phyloP scores from a whole-genome alignment of 192 early-diverging fungal genomes.

The Gaertneriomyces sp. region DNA sequence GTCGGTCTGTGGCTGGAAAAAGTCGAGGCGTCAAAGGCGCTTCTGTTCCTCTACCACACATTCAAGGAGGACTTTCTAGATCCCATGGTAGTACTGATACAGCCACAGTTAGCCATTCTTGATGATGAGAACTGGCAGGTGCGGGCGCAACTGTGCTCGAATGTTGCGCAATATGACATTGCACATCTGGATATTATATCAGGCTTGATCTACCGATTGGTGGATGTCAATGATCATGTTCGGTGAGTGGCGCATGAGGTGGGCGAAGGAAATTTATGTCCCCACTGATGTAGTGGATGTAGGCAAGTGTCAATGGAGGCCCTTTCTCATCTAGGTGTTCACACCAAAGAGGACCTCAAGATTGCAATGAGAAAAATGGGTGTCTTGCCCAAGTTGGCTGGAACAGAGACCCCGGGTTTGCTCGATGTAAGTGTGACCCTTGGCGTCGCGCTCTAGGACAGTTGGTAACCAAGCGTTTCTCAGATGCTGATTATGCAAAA shows the following conservation, averaged over 20 bases:
- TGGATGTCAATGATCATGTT: conserved; percentile 33
- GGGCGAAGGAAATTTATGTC: too few relatives aligned
- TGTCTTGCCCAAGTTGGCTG: conserved; percentile 21
- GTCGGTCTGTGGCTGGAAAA: conserved; percentile 37
- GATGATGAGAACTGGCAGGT: conserved; percentile 38
- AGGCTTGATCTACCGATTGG: conserved; percentile 29
- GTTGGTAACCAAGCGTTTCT: too few relatives aligned
- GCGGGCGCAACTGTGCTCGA: conserved; percentile 32
- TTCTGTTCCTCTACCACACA: conserved; percentile 38
- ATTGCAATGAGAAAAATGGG: conserved; percentile 35
- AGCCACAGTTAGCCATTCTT: conserved; percentile 37
- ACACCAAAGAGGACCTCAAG: conserved; percentile 26
- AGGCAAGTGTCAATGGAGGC: conserved; percentile 30
- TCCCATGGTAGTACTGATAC: conserved; percentile 30
- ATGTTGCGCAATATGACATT: conserved; percentile 33
- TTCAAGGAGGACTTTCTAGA: conserved; percentile 42
- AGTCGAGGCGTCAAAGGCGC: conserved; percentile 42
- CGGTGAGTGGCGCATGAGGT: conserved; percentile 11
- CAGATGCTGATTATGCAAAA: not conserved
- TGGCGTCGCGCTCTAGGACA: too few relatives aligned
- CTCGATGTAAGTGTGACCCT: too few relatives aligned
- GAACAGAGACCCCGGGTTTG: too few relatives aligned
- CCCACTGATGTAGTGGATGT: not conserved
- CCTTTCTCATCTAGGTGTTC: conserved; percentile 34
- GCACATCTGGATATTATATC: conserved; percentile 22